Evolutionary conservation across 441 rosid genomes (phyloP), one percentile per base, ranked within the genome.

Genomic region (Populus hybrid): DNA sequence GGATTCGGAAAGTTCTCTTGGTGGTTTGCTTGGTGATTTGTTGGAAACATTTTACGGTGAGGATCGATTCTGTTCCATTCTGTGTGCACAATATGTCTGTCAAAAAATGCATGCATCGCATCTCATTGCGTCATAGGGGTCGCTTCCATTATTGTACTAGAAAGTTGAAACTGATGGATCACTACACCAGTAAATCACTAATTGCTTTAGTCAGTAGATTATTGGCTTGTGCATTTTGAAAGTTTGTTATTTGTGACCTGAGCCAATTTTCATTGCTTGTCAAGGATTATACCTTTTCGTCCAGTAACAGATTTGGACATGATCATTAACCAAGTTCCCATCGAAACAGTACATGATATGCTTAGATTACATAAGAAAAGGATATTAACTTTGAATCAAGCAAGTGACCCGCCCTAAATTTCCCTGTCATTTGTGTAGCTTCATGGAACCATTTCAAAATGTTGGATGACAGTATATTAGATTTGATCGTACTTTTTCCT

Each of bases 31-130:
- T 92, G 78, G 88, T 86, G 57, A 83, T 95, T 75, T 88, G 72
- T 83, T 94, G 94, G 93, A 94, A 84, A 84, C 99, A 94, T 85
- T 85, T 90, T 76, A 85, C 76, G 91, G 99, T 94, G 83, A 81
- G 77, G 59, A 63, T 59, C 73, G 11, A 59, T 36, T 28, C 74
- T 21, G 18, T 67, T 64, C 71, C 59, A 35, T 64, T 70, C 28
- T 28, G 26, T 75, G 46, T 40, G 42, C 30, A 57, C 42, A 72
- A 24, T 5, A 42, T 68, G 53, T 18, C 63, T 67, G 6, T 35
- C 61, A 67, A 66, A 35, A 26, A 34, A 14, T 32, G 53, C 19
- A 21, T 32, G 34, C 61, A 9, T 53, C 12, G 28, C 18, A 26
- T 53, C 28, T 35, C 34, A 67, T 59, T 16, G 23, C 24, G 36